These are phyloP conservation scores for Aspergillus felis DNA, from an alignment of 2,329 filamentous ascomycete genomes.

Conservation along the genomic window DNA sequence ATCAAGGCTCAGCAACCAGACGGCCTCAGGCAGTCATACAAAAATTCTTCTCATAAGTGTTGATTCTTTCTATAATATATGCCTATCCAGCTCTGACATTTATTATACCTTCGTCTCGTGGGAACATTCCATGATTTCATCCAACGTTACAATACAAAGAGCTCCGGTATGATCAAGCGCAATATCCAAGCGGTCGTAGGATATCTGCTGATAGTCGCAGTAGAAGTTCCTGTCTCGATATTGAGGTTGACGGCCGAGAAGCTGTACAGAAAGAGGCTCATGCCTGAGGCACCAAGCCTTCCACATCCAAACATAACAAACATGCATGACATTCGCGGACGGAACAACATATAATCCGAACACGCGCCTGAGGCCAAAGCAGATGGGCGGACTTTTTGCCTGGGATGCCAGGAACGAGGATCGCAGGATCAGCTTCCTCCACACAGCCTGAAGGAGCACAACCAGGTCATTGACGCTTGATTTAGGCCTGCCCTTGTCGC, in stretches of 20 bases:
- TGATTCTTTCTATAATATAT: not conserved
- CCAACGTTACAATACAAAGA: not conserved
- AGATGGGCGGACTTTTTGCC: constrained; percentile 20
- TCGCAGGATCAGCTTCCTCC: constrained; percentile 8
- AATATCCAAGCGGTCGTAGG: not conserved
- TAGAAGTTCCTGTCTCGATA: not conserved
- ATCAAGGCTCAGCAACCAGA: not conserved
- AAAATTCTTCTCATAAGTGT: not conserved
- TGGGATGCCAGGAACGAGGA: constrained; percentile 9
- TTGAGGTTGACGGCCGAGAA: not conserved
- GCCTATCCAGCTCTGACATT: not conserved
- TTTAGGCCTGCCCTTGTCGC: constrained; percentile 6
- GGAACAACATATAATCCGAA: constrained; percentile 14
- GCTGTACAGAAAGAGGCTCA: not conserved
- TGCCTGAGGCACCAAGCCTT: not conserved
- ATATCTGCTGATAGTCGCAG: not conserved
- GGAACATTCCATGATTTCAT: not conserved
- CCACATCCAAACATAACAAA: not conserved
- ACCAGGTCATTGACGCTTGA: constrained; percentile 14
- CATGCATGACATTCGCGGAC: not conserved
- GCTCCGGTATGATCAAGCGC: not conserved
- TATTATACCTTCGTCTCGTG: not conserved
- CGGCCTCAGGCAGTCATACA: not conserved
- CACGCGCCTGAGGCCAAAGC: constrained; percentile 19
- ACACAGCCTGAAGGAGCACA: constrained; percentile 11